phyloP scores from a whole-genome alignment of 768 basidiomycete species.

The Tricholoma saponaceum region DNA sequence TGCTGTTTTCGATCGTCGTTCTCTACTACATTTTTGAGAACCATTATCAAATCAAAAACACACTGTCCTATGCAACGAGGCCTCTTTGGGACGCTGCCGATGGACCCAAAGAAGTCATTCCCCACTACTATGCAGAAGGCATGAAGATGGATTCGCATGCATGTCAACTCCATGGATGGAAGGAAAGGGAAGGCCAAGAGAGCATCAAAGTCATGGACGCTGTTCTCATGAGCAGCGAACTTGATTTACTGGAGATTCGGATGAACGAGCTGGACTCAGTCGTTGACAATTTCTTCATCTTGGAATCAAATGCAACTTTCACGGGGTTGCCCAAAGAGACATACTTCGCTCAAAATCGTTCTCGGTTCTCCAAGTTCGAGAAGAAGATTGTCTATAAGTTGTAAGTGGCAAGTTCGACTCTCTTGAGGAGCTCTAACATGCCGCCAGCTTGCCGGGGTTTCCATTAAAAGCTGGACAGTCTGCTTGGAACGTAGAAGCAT shows the following conservation, averaged over 20 bases:
- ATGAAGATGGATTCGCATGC: conserved; percentile 37
- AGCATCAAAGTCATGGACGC: conserved; percentile 50
- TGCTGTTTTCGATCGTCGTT: conserved; percentile 25
- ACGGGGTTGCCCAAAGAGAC: conserved; percentile 55
- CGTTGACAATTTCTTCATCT: conserved; percentile 57
- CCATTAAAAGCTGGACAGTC: conserved; percentile 36
- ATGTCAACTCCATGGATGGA: conserved; percentile 55
- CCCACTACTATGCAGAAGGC: conserved; percentile 57
- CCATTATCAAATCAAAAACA: conserved; percentile 48
- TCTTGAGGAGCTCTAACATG: background rate
- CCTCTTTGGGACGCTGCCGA: conserved; percentile 56
- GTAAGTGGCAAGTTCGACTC: conserved; percentile 25
- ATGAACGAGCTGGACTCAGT: conserved; percentile 55
- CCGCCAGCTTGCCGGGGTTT: conserved; percentile 39
- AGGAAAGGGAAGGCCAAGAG: conserved; percentile 25
- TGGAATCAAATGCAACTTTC: conserved; percentile 60
- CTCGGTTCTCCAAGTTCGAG: conserved; percentile 44
- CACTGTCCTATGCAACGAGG: conserved; percentile 51
- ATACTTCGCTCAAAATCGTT: conserved; percentile 42
- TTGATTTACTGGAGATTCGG: conserved; percentile 61
- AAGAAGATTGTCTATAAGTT: conserved; percentile 50
- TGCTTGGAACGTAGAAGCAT: conserved; percentile 48
- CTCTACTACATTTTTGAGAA: conserved; percentile 36
- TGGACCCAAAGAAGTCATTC: conserved; percentile 42
- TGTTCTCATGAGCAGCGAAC: conserved; percentile 58